These are phyloP conservation scores for Pseudogymnoascus sp. DNA, from an alignment of 2,329 filamentous ascomycete genomes.

Conservation along the genomic window DNA sequence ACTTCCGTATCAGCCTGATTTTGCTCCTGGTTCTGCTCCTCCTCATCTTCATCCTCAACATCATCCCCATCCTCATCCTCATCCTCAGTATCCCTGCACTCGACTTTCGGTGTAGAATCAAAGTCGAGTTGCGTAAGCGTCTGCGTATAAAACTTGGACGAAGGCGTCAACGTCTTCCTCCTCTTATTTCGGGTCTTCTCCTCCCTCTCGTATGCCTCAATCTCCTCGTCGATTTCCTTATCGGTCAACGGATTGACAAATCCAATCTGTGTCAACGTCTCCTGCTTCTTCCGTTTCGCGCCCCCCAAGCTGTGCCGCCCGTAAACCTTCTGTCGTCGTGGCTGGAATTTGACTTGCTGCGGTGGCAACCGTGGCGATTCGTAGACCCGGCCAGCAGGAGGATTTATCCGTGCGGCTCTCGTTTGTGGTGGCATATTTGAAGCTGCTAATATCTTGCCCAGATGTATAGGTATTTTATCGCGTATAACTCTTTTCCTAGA, in stretches of 20 bases:
- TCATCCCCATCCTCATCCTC: slow-evolving; percentile 5
- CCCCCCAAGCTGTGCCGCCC: not conserved
- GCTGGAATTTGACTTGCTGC: slow-evolving; percentile 5
- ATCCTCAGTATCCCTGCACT: not conserved
- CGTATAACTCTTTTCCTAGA: not conserved
- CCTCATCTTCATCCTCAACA: not conserved
- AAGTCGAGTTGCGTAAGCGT: slow-evolving; percentile 54
- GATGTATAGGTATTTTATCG: not conserved
- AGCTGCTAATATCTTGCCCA: not conserved
- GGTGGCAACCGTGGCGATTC: not conserved
- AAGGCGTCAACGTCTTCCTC: not conserved
- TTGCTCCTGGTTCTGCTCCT: not conserved
- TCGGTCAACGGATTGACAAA: not conserved
- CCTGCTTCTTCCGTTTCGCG: not conserved
- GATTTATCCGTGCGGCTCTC: not conserved
- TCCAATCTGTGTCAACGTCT: slow-evolving; percentile 9
- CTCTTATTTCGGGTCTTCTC: not conserved
- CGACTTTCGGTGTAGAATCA: not conserved
- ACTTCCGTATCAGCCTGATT: not conserved
- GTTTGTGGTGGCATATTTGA: not conserved
- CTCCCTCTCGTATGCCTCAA: slow-evolving; percentile 8
- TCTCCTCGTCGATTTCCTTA: not conserved
- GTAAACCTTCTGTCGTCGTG: not conserved
- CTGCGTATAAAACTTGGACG: slow-evolving; percentile 49
- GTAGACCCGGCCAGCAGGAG: not conserved